A percentile compares a stretch with the other conserved stretches of the same genome.
Evolutionary conservation across 2,329 filamentous ascomycete species (phyloP).

Genomic region (Epichloe festucae): DNA sequence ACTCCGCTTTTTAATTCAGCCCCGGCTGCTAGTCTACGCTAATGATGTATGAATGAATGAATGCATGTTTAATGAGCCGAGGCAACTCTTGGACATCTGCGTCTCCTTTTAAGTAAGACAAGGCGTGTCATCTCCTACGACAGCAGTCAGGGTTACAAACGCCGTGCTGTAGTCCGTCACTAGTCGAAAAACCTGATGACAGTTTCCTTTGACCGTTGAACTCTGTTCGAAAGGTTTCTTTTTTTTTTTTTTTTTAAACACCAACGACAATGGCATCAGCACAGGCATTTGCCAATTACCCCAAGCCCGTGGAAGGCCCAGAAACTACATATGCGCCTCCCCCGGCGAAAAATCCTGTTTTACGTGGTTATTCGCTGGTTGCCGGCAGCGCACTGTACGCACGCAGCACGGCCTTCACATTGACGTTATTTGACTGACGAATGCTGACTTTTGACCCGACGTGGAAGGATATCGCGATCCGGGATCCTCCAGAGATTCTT

Average conservation of each 20-base stretch:
- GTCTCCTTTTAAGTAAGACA: not conserved
- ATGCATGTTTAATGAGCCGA: not conserved
- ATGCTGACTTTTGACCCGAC: not conserved
- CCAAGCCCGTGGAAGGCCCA: conserved; percentile 22
- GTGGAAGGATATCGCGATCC: conserved; percentile 47
- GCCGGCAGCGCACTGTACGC: conserved; percentile 7
- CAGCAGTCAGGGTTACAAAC: not conserved
- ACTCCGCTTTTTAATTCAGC: too few species aligned
- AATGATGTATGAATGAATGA: not conserved
- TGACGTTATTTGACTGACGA: not conserved
- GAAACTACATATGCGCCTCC: conserved; percentile 22
- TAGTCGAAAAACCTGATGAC: too few species aligned
- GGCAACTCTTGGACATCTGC: not conserved
- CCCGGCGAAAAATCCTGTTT: conserved; percentile 50
- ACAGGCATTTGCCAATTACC: conserved; percentile 29
- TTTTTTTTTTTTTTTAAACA: too few species aligned
- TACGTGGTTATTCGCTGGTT: conserved; percentile 51
- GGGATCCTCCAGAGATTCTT: conserved; percentile 48
- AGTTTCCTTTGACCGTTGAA: not conserved
- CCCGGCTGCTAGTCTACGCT: not conserved
- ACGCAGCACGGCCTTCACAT: not conserved
- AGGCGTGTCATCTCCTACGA: not conserved
- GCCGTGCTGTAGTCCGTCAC: not conserved
- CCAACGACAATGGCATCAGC: conserved; percentile 1
- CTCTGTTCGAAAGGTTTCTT: not conserved